Evolutionary conservation across 306 rosid species (phyloP), one percentile per base, ranked within the genome.

Genomic region (Inga leiocalycina): DNA sequence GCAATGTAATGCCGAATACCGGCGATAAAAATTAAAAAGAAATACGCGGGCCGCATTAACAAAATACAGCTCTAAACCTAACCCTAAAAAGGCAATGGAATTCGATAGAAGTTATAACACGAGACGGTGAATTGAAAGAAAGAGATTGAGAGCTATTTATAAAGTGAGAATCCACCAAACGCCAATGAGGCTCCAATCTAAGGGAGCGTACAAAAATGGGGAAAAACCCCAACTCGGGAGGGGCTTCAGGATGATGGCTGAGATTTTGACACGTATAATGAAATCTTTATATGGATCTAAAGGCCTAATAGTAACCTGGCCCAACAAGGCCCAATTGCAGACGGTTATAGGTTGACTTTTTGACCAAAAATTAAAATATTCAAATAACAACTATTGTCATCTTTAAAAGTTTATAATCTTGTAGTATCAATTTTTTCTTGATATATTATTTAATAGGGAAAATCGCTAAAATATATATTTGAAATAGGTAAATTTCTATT

Each of bases 11-110:
- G 49, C 14, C 16, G 79, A 71, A 88, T 89, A 88, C 71, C 2
- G 87, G 95, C 86, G 90, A 90, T 90, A 37, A 91, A 88, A 34
- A 22, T 88, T 90, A 37, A 91, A 88, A 34, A 22, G 4, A n/a
- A n/a, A n/a, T 32, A 59, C 15, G 34, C 32, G 14, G 24, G 14
- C 10, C 32, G 9, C 34, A 59, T 59, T 3, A 59, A 9, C 15
- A 27, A 10, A n/a, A 9, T 14, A 59, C 20, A 5, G 22, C 1
- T n/a, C 10, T 72, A 17, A 41, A 1, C 20, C 8, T 76, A 48
- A 22, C 1, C 48, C 45, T 66, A 39, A 10, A 62, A 71, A 32
- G 46, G 20, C 13, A 49, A 0, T 4, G 32, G 12, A 5, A 15
- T 20, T 32, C 1, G 27, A 10, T 20, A 22, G 24, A 56, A 44